phyloP scores from a whole-genome alignment of 2,329 filamentous ascomycete genomes.

The Botrytis hyacinthi region DNA sequence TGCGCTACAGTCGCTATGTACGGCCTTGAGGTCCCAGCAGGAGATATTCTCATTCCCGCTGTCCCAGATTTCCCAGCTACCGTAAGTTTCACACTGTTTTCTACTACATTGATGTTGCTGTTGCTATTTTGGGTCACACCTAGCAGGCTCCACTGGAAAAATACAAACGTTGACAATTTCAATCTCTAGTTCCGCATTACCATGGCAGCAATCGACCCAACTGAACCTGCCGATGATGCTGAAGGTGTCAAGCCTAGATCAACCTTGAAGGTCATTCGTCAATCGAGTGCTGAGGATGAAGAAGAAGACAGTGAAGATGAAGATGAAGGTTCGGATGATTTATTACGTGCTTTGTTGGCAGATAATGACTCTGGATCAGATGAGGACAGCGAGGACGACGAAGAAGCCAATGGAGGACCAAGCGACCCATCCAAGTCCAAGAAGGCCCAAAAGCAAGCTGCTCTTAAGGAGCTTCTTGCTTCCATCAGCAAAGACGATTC shows the following conservation, averaged over 20 bases:
- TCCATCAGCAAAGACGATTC: slow-evolving; percentile 59
- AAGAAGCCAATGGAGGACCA: slow-evolving; percentile 82
- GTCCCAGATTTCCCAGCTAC: slow-evolving; percentile 76
- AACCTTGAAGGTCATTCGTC: slow-evolving; percentile 87
- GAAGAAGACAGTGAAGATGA: slow-evolving; percentile 60
- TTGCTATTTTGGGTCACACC: background rate
- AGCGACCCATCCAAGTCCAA: slow-evolving; percentile 89
- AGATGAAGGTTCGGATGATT: slow-evolving; percentile 22
- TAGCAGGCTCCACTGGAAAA: background rate
- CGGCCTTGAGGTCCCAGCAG: slow-evolving; percentile 85
- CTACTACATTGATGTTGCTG: background rate
- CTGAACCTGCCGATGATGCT: slow-evolving; percentile 63
- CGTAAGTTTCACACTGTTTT: slow-evolving; percentile 53
- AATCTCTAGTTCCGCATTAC: slow-evolving; percentile 81
- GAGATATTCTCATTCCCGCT: slow-evolving; percentile 78
- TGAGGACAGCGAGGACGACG: slow-evolving; percentile 54
- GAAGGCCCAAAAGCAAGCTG: slow-evolving; percentile 77
- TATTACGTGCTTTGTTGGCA: slow-evolving; percentile 52
- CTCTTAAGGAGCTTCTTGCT: slow-evolving; percentile 73
- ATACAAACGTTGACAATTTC: slow-evolving; percentile 24
- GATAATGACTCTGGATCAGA: slow-evolving; percentile 51
- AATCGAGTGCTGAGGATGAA: slow-evolving; percentile 62
- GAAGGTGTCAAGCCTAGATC: slow-evolving; percentile 67
- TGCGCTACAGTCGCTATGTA: slow-evolving; percentile 69
- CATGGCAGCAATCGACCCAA: slow-evolving; percentile 97